Conservation (phyloP, 176 grass and related monocot species). For the Aegilops bicornis region DNA sequence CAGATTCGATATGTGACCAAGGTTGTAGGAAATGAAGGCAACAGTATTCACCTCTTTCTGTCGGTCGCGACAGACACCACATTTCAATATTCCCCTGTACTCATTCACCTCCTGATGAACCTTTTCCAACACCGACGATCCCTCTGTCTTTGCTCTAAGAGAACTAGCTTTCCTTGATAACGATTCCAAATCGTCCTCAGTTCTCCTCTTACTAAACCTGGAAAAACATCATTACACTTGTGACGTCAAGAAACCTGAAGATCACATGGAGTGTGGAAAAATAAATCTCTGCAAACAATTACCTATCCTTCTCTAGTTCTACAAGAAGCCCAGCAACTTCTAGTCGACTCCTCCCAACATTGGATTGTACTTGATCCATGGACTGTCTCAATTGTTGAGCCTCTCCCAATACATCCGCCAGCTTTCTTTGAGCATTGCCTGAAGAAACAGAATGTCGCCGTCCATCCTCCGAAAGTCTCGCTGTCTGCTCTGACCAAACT, state of each 20-base stretch:
- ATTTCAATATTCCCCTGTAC: slow-evolving; percentile 87
- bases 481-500: slow-evolving; percentile 57
- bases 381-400: slow-evolving; percentile 52
- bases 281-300: slow-evolving; percentile 13
- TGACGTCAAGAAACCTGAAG: neutral
- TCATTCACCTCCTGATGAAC: slow-evolving; percentile 70
- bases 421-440: slow-evolving; percentile 53
- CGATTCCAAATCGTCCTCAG: slow-evolving; percentile 68
- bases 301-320: slow-evolving; percentile 84
- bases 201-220: slow-evolving; percentile 87
- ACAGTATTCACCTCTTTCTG: slow-evolving; percentile 71
- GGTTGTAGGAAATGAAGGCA: neutral
- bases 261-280: neutral
- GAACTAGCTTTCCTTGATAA: slow-evolving; percentile 66
- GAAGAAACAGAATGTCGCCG: slow-evolving; percentile 44
- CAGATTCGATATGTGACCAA: neutral
- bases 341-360: slow-evolving; percentile 49
- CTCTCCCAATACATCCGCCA: slow-evolving; percentile 51
- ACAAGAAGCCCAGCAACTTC: slow-evolving; percentile 63
- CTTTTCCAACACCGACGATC: slow-evolving; percentile 60
- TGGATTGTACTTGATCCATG: slow-evolving; percentile 48
- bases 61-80: slow-evolving; percentile 59
- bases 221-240: slow-evolving; percentile 6
- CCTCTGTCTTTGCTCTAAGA: slow-evolving; percentile 59
- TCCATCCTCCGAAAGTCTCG: slow-evolving; percentile 62